Percentiles rank a stretch among this genome's conserved stretches.
These are phyloP conservation scores for Quaeritorhiza haematococci DNA, from an alignment of 371 early-diverging fungal species.

Conservation along the genomic window DNA sequence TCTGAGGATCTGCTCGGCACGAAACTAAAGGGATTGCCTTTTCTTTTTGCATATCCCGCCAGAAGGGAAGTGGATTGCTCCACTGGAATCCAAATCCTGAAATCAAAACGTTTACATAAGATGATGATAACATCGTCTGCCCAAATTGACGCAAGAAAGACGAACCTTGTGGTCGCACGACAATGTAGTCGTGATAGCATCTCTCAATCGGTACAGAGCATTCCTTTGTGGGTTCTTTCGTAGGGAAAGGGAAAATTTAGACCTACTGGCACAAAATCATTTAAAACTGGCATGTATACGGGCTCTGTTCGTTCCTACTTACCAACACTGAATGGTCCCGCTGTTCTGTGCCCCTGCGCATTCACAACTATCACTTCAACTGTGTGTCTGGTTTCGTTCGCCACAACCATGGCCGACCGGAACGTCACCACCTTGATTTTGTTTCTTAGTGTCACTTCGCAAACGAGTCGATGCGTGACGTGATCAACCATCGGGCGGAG, in stretches of 20 bases:
- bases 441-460: constrained; percentile 77
- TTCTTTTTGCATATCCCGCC: constrained; percentile 56
- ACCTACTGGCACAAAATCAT: constrained; percentile 1
- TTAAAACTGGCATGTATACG: neutral
- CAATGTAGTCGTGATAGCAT: constrained; percentile 71
- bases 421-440: constrained; percentile 90
- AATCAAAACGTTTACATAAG: no score
- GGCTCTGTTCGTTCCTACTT: neutral
- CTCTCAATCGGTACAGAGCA: constrained; percentile 81
- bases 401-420: constrained; percentile 75
- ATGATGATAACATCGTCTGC: neutral
- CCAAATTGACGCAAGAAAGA: neutral
- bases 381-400: constrained; percentile 72
- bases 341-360: constrained; percentile 49
- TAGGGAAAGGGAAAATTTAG: constrained; percentile 4
- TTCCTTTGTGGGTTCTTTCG: constrained; percentile 69
- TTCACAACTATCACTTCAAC: constrained; percentile 80
- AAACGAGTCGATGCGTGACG: constrained; percentile 77
- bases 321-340: constrained; percentile 35
- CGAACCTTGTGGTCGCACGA: constrained; percentile 76
- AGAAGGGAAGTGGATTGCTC: constrained; percentile 63
- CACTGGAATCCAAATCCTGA: no score
- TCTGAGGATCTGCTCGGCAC: constrained; percentile 51
- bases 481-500: constrained; percentile 71
- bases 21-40: constrained; percentile 30